These are phyloP conservation scores for Botrytis sinoallii DNA, from an alignment of 2,329 filamentous ascomycete species.

Conservation along the genomic window DNA sequence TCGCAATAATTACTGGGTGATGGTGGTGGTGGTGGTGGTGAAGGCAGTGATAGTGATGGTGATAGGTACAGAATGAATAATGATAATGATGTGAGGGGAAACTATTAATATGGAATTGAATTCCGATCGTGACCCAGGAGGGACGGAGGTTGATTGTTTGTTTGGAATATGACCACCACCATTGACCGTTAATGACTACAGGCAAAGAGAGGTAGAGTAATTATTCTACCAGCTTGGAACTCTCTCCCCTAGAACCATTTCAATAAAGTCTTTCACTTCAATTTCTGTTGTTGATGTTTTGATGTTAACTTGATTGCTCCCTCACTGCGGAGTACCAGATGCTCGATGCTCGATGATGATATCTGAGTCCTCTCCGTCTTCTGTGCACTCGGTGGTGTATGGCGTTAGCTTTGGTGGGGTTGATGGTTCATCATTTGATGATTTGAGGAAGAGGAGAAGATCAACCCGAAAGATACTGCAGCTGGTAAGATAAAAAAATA, in stretches of 20 bases:
- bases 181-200: not conserved
- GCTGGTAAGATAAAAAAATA: not conserved
- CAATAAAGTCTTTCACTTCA: not conserved
- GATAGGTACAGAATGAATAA: not conserved
- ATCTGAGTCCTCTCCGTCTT: not conserved
- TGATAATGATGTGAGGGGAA: not conserved
- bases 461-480: not conserved
- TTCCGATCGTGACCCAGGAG: not conserved
- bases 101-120: not conserved
- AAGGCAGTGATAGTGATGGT: not conserved
- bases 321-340: no score
- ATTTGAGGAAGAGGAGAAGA: not conserved
- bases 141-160: no score
- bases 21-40: no score
- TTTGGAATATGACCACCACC: not conserved
- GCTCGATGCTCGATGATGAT: not conserved
- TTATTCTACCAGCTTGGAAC: not conserved
- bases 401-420: not conserved
- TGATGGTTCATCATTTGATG: not conserved
- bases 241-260: not conserved
- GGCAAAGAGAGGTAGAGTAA: not conserved
- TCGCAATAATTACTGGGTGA: not conserved
- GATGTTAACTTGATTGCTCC: not conserved
- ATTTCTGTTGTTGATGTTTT: not conserved
- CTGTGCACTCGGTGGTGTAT: not conserved